Evolutionary conservation across 805 yeast genomes (phyloP), one percentile per base, ranked within the genome.

Genomic region (Pichia scutulata): DNA sequence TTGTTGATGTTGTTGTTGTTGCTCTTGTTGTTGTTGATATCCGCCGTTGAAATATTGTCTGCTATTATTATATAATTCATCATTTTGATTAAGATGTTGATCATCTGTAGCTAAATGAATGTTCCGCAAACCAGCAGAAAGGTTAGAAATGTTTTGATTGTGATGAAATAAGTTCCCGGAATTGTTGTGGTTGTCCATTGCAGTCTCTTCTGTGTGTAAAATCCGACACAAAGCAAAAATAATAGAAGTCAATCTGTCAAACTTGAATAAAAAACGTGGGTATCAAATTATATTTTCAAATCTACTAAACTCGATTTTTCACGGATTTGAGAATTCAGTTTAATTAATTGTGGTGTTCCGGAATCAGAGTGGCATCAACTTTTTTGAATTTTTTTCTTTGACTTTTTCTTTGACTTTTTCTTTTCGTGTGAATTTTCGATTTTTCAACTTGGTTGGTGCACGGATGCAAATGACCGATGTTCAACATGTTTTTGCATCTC

Each of bases 81-180:
- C 53, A 23, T 43, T 43, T 19, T 43, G 46, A n/a, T 44, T 25
- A 24, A 41, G 21, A 41, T 37, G 39, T 12, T 43, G 39, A 21
- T 52, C 49, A n/a, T 44, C 46, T 6, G 37, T 18, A 28, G 55
- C 50, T 43, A 50, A 30, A 55, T 66, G 67, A 30, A 70, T 73
- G 24, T 66, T 63, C 51, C 65, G 61, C 44, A 71, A 59, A 3
- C 74, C 75, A 22, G 64, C 70, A 8, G 75, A 71, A 3, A 71
- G 61, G 54, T 71, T 71, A 9, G 73, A 70, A n/a, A 71, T 64
- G 24, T 64, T 63, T 41, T 59, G 33, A n/a, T 26, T 26, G n/a
- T 30, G 26, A 8, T 26, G 37, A 9, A 33, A 33, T 5, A 7
- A 18, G n/a, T 33, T 33, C 5, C 37, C 37, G 8, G 6, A 16